Evolutionary conservation across 2,329 filamentous ascomycete species (phyloP), one percentile per base, ranked within the genome.

Genomic region (Emergomyces orientalis): DNA sequence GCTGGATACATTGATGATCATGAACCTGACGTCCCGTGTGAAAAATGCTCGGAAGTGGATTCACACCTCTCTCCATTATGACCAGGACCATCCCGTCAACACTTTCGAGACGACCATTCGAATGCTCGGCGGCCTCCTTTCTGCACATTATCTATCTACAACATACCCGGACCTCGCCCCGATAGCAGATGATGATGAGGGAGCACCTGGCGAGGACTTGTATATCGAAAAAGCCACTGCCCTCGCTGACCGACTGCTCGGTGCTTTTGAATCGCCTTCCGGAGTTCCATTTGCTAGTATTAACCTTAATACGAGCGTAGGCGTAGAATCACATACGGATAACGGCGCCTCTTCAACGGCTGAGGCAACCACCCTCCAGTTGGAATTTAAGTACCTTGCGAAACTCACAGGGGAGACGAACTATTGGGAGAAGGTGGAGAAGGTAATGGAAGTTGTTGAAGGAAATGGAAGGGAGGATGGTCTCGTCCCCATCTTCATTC

Each of bases 31-130:
- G 17, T 88, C 86, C 39, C 87, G 92, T 65, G 82, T 99, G 47
- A 83, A 86, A 45, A 87, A 95, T 71, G 93, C 94, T 34, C 84
- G 93, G 62, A 85, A 96, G 72, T 99, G 94, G 94, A 86, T 99
- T 57, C 82, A 89, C 1, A 87, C 86, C 4, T 86, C 86, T 8
- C 77, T 97, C 66, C 87, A 86, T 13, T 97, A 95, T 77, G 87
- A 97, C 64, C 91, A 96, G 75, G 83, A 97, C 70, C 91, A 97
- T 74, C 91, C 97, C 73, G 93, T 99, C 62, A 97, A 91, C 75
- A 97, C 91, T 0, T 99, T 97, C 70, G 94, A 99, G 78, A 97
- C 93, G 8, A 97, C 93, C 0, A 97, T 97, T 70, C 89, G 94
- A 60, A 97, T 97, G 92, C 81, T 99, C 59, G 94, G 94, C 19